These are phyloP conservation scores for Pyrus hybrid DNA, from an alignment of 331 rosid genomes.

Conservation along the genomic window DNA sequence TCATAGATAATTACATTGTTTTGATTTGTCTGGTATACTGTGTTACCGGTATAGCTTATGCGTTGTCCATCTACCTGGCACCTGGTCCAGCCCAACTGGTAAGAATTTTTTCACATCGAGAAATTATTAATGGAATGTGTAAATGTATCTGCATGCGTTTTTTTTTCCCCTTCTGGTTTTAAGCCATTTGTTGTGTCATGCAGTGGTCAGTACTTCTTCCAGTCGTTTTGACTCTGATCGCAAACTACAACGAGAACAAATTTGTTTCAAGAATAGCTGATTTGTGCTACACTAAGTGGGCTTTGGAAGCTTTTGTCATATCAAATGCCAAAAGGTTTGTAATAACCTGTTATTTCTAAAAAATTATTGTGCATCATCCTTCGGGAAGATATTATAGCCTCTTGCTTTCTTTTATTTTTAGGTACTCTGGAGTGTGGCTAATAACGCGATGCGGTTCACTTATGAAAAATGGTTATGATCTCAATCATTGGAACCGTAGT, in stretches of 20 bases:
- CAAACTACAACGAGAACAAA: slow-evolving; percentile 42
- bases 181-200: slow-evolving; percentile 14
- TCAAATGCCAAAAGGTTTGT: slow-evolving; percentile 83
- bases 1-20: slow-evolving; percentile 65
- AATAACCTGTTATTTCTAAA: background rate
- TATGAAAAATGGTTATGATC: slow-evolving; percentile 47
- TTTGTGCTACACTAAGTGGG: slow-evolving; percentile 88
- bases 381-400: background rate
- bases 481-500: slow-evolving; percentile 63
- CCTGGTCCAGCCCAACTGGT: slow-evolving; percentile 98
- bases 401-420: slow-evolving; percentile 8
- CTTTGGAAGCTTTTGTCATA: slow-evolving; percentile 90
- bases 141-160: background rate
- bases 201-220: slow-evolving; percentile 99
- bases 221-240: slow-evolving; percentile 78
- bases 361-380: background rate
- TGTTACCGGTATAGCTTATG: slow-evolving; percentile 87
- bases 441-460: slow-evolving; percentile 85
- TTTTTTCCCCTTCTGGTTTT: background rate
- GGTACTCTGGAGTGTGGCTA: slow-evolving; percentile 94
- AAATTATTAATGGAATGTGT: background rate
- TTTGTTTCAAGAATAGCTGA: slow-evolving; percentile 29
- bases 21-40: slow-evolving; percentile 81
- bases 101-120: slow-evolving; percentile 15
- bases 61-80: slow-evolving; percentile 55